These are phyloP conservation scores for Cordyceps cateniannulata DNA, from an alignment of 2,329 filamentous ascomycete species.

Conservation along the genomic window DNA sequence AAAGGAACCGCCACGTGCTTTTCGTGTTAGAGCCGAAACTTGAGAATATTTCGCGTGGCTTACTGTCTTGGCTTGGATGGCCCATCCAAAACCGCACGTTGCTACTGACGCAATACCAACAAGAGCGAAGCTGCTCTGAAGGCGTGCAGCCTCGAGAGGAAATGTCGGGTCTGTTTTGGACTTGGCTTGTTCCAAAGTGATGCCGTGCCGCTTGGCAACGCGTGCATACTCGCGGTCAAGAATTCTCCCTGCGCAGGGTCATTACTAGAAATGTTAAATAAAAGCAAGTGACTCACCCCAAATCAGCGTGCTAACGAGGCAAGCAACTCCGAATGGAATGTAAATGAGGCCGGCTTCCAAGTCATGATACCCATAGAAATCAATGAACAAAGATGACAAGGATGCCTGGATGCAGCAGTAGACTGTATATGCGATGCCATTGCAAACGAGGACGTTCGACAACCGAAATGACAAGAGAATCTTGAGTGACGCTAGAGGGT, in stretches of 20 bases:
- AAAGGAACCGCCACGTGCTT: background rate
- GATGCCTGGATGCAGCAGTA: constrained; percentile 19
- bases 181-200: background rate
- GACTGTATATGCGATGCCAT: constrained; percentile 20
- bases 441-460: constrained; percentile 15
- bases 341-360: constrained; percentile 18
- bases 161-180: background rate
- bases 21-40: background rate
- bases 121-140: background rate
- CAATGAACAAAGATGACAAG: constrained; percentile 18
- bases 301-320: background rate
- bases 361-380: constrained; percentile 17
- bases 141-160: background rate
- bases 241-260: background rate
- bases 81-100: background rate
- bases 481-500: constrained; percentile 10
- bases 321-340: constrained; percentile 11
- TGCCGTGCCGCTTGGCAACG: background rate
- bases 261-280: background rate
- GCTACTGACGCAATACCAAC: background rate
- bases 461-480: constrained; percentile 5
- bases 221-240: background rate
- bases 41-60: background rate
- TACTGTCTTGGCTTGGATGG: background rate
- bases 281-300: constrained; percentile 13